A percentile compares a stretch with the other conserved stretches of the same genome.
Conservation (phyloP, 768 basidiomycete genomes). For the Crucibulum laeve region DNA sequence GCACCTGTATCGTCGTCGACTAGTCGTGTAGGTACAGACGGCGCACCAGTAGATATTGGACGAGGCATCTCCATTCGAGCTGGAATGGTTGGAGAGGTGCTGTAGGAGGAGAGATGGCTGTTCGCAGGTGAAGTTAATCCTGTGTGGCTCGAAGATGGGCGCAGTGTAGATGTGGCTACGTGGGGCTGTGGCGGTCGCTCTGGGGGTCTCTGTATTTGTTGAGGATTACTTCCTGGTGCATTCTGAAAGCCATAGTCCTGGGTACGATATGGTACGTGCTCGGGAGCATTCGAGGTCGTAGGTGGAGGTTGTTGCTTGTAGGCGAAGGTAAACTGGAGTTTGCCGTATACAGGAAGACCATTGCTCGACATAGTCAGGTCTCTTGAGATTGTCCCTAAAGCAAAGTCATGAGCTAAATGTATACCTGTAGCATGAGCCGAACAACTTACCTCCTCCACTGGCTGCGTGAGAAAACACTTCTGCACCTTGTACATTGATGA, state of each 20-base stretch:
- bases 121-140: too few species aligned
- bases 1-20: slow-evolving; percentile 55
- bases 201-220: slow-evolving; percentile 1
- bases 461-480: slow-evolving; percentile 49
- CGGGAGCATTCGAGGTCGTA: slow-evolving; percentile 9
- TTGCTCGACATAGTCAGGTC: slow-evolving; percentile 76
- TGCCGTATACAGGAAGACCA: slow-evolving; percentile 77
- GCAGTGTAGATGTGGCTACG: slow-evolving; percentile 11
- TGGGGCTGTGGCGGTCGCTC: neutral
- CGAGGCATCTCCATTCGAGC: slow-evolving; percentile 17
- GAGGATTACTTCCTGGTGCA: slow-evolving; percentile 3
- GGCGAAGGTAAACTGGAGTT: slow-evolving; percentile 65
- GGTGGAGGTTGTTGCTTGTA: slow-evolving; percentile 25
- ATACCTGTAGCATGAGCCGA: slow-evolving; percentile 9
- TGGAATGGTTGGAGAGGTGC: slow-evolving; percentile 11
- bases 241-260: slow-evolving; percentile 13
- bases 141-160: slow-evolving; percentile 21
- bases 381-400: slow-evolving; percentile 59
- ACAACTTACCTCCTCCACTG: slow-evolving; percentile 38
- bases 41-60: slow-evolving; percentile 6
- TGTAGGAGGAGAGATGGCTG: too few species aligned
- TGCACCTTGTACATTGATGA: slow-evolving; percentile 50
- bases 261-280: slow-evolving; percentile 4
- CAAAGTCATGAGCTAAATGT: slow-evolving; percentile 13
- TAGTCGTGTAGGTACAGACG: slow-evolving; percentile 23